Evolutionary conservation across 441 rosid genomes (phyloP), one percentile per base, ranked within the genome.

Genomic region (Syzygium malaccense): DNA sequence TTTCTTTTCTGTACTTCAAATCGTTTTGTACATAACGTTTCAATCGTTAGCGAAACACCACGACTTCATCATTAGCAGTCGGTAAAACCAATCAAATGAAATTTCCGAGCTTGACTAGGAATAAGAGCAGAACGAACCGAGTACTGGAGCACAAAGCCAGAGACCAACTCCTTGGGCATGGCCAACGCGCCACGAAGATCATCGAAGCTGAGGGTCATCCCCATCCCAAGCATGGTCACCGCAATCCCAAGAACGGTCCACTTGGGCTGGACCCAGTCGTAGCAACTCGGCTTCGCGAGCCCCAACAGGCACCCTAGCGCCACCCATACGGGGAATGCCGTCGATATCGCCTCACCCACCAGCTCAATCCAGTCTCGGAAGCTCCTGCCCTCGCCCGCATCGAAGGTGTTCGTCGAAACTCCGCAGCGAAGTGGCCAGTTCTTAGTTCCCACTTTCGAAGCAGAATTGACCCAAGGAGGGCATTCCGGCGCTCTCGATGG

Each of bases 161-260:
- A 89, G 41, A 97, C 49, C 87, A 97, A 90, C 93, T 97, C 95
- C 91, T 94, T 95, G 14, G 97, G 98, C 99, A 96, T 96, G 75
- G 96, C 93, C 14, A 97, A 89, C 41, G 98, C 98, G 14, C 93
- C 91, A 37, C 96, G 95, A 88, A 97, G 98, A 92, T 96, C 99
- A 85, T 95, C 96, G 25, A 97, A 91, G 30, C 96, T 95, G 92
- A 96, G 96, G 86, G 99, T 96, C 97, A 96, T 96, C 37, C 98
- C 98, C 99, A 96, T 97, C 33, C 99, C 98, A 86, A 96, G 97
- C 98, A 97, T 97, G 10, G 96, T 96, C 86, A 95, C 86, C 30
- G 96, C 93, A 53, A 97, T 89, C 55, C 97, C 98, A 68, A 89
- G 41, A 85, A 94, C 92, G 64, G 94, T 94, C 96, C 91, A 95